A percentile compares a stretch with the other conserved stretches of the same genome.
phyloP scores from a whole-genome alignment of 805 yeast species.

The Ogataea dorogensis region DNA sequence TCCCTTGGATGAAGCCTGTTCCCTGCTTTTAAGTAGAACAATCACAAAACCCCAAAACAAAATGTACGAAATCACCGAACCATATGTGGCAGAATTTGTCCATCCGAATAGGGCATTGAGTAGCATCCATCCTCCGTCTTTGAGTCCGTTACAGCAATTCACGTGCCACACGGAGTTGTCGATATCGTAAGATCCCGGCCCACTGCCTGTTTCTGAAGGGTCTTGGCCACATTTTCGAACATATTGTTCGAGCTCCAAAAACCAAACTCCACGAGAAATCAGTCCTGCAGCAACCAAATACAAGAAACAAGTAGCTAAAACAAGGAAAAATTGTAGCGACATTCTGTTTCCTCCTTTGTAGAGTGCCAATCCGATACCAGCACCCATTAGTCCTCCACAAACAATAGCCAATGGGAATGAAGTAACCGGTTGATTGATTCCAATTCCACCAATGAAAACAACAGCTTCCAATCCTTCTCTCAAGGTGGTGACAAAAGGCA shows the following conservation, averaged over 20 bases:
- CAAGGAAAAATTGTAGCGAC: conserved; percentile 71
- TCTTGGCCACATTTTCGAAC: conserved; percentile 81
- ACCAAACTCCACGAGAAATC: conserved; percentile 87
- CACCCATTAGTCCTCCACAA: conserved; percentile 58
- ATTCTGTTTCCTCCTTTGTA: conserved; percentile 78
- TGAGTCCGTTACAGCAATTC: conserved; percentile 89
- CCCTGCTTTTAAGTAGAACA: conserved; percentile 39
- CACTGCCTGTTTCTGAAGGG: conserved; percentile 83
- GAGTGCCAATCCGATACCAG: conserved; percentile 60
- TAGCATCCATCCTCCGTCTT: conserved; percentile 92
- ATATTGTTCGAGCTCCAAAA: conserved; percentile 74
- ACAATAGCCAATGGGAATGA: conserved; percentile 65
- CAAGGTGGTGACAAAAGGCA: conserved; percentile 82
- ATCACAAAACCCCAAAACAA: conserved; percentile 64
- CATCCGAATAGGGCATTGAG: conserved; percentile 87
- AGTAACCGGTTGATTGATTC: conserved; percentile 64
- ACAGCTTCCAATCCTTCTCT: conserved; percentile 93
- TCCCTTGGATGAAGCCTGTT: conserved; percentile 56
- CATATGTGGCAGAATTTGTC: conserved; percentile 92
- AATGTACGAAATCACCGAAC: conserved; percentile 73
- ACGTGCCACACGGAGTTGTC: conserved; percentile 86
- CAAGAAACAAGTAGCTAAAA: conserved; percentile 73
- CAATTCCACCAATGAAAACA: conserved; percentile 87
- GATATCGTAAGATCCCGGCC: conserved; percentile 91
- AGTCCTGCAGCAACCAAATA: conserved; percentile 87